Base-by-base conservation (phyloP, 345 rosid genomes). In the Combretum micranthum region DNA sequence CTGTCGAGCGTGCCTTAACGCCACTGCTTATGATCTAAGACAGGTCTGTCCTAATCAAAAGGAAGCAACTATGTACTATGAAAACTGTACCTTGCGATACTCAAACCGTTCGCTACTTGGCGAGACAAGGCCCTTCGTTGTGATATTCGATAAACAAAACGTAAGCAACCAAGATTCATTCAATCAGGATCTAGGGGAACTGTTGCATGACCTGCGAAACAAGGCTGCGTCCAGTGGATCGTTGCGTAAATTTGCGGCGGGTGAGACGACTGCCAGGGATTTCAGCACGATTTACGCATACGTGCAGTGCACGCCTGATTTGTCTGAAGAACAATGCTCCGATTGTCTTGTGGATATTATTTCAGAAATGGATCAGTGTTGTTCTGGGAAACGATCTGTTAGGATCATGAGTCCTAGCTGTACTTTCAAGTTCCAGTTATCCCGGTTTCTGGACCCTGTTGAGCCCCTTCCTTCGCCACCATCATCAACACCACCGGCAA, bases 251-350 rank as follows among this genome's bases (percentile, higher is more conserved):
- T 44, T 44, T 13, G 51, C 61, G 51, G 15, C 12, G 61, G 25
- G 22, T 44, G 14, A 44, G 13, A 16, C 4, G 12, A 16, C 50
- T 2, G 11, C 25, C 39, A 6, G 39, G 4, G 11, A 1, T 45
- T 22, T 6, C 26, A 2, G 11, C 18, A 17, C 19, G 13, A 12
- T 55, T 7, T 55, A 55, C 17, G 48, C 52, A 11, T 59, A 23
- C 12, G 52, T 26, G 53, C 66, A 63, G 66, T 63, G 66, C 47
- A 53, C 60, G 6, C 59, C 59, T 4, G 59, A 63, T 16, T n/a
- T 63, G 59, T 25, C 52, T 7, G 13, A 20, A 42, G 5, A 19
- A 9, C 19, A 53, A 6, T 63, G 66, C 10, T 4, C 37, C 1
- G 19, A 10, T 3, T 63, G 66, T 25, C 52, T 63, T 15, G 52